A percentile compares a stretch with the other conserved stretches of the same genome.
phyloP scores from a whole-genome alignment of 2,329 filamentous ascomycete species.

The Pseudohalonectria lignicola region DNA sequence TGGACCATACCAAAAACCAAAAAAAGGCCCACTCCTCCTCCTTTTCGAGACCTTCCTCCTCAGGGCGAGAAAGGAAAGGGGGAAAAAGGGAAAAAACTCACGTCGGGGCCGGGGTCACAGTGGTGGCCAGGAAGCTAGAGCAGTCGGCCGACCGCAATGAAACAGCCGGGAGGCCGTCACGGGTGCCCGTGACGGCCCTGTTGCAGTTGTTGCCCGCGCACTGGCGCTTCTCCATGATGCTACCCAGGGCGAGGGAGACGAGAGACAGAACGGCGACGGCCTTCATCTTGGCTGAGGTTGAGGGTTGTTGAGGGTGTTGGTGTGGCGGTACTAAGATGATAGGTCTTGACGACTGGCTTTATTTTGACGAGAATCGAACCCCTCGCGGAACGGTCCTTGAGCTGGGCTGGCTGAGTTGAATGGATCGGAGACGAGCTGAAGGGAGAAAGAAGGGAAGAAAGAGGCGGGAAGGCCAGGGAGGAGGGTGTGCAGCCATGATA shows the following conservation, averaged over 20 bases:
- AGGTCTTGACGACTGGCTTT: too few relatives aligned
- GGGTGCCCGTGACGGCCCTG: constrained; percentile 31
- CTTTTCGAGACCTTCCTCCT: too few relatives aligned
- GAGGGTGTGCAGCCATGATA: neutral
- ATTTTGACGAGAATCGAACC: too few relatives aligned
- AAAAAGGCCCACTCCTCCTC: too few relatives aligned
- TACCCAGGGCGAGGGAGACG: constrained; percentile 23
- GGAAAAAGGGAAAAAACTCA: constrained; percentile 14
- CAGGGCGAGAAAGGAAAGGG: neutral
- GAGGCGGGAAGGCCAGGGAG: neutral
- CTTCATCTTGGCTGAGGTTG: constrained; percentile 25
- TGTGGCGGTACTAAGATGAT: too few relatives aligned
- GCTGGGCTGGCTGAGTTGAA: constrained; percentile 1
- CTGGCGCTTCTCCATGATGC: constrained; percentile 21
- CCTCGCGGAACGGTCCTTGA: too few relatives aligned
- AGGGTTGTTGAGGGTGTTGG: neutral
- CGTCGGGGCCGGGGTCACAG: constrained; percentile 27
- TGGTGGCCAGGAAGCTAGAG: constrained; percentile 26
- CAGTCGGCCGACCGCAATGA: constrained; percentile 26
- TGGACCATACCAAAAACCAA: too few relatives aligned
- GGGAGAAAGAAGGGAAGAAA: neutral
- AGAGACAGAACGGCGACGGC: constrained; percentile 24
- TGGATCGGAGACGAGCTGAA: neutral
- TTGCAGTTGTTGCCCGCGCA: constrained; percentile 35
- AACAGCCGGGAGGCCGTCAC: constrained; percentile 21